These are phyloP conservation scores for Penicillium ochrochloron DNA, from an alignment of 495 filamentous ascomycete genomes.

Conservation along the genomic window DNA sequence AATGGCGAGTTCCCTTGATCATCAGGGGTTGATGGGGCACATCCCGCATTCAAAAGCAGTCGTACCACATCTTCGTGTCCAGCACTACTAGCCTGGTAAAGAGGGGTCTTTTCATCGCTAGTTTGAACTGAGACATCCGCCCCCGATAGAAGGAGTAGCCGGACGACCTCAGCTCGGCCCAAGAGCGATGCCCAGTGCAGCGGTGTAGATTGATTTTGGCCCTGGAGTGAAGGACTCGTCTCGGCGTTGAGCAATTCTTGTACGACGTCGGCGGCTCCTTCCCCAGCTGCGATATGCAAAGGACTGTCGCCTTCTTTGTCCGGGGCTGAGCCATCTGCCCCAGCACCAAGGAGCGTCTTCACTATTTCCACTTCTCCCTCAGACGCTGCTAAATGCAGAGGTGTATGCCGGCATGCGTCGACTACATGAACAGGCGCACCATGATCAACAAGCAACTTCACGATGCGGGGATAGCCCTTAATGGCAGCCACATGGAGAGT, in stretches of 20 bases:
- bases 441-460: conserved; percentile 3
- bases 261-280: conserved; percentile 3
- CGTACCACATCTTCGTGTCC: not conserved
- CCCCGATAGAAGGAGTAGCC: conserved; percentile 4
- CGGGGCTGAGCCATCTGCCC: not conserved
- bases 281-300: conserved; percentile 4
- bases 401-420: not conserved
- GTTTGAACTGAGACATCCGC: conserved; percentile 2
- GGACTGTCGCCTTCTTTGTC: conserved; percentile 4
- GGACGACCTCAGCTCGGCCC: conserved; percentile 7
- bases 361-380: conserved; percentile 6
- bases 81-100: conserved; percentile 6
- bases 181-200: conserved; percentile 7
- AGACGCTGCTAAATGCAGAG: conserved; percentile 10
- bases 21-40: conserved; percentile 7
- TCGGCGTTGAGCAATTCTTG: conserved; percentile 6
- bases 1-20: conserved; percentile 9
- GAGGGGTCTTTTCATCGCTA: conserved; percentile 10
- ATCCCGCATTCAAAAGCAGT: conserved; percentile 9
- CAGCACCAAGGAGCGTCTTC: conserved; percentile 2
- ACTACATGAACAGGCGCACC: conserved; percentile 9
- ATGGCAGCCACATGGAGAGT: conserved; percentile 9
- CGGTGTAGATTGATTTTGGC: conserved; percentile 1
- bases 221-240: conserved; percentile 1
- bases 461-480: conserved; percentile 8